Evolutionary conservation across 2,329 filamentous ascomycete genomes (phyloP).

Genomic region (Paracoccidioides lutzii): DNA sequence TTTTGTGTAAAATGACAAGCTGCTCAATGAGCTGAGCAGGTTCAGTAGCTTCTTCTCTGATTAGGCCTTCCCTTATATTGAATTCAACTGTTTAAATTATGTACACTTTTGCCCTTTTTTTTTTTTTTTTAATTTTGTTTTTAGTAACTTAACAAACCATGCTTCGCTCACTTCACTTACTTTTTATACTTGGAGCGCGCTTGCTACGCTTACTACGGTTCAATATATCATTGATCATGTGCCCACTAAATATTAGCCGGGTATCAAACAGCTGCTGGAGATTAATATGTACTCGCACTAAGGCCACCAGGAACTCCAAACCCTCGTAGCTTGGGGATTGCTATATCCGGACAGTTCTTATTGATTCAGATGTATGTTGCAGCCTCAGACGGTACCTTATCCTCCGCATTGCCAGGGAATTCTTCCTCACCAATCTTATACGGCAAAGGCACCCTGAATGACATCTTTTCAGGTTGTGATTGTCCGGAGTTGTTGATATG

Average conservation of each 20-base stretch:
- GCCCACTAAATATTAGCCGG: background rate
- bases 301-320: constrained; percentile 14
- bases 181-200: too few species aligned
- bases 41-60: too few species aligned
- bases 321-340: constrained; percentile 11
- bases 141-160: too few species aligned
- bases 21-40: too few species aligned
- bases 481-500: background rate
- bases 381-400: constrained; percentile 15
- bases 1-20: too few species aligned
- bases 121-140: too few species aligned
- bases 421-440: constrained; percentile 12
- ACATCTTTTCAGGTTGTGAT: constrained; percentile 1
- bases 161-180: too few species aligned
- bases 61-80: too few species aligned
- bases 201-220: too few species aligned
- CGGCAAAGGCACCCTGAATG: constrained; percentile 7
- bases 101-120: too few species aligned
- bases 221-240: too few species aligned
- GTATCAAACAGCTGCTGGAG: background rate
- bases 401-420: constrained; percentile 13
- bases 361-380: constrained; percentile 14
- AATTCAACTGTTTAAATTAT: too few species aligned
- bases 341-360: constrained; percentile 12
- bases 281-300: constrained; percentile 5